Conservation (phyloP, 257 asterid species). For the Capsicum rhomboideum region DNA sequence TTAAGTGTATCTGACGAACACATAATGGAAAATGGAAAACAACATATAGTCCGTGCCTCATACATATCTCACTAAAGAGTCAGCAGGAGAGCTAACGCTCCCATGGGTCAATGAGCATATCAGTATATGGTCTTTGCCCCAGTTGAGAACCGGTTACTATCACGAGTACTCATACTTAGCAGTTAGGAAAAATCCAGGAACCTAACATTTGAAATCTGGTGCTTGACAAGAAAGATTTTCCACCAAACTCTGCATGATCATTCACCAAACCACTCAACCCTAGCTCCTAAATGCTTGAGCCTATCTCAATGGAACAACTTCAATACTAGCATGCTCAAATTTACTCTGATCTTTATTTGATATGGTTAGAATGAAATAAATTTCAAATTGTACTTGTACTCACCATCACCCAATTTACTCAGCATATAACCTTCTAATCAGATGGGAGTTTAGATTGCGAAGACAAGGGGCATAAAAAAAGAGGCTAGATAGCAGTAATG, state of each 20-base stretch:
- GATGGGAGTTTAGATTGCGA: not conserved
- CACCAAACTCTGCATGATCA: not conserved
- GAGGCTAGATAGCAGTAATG: not conserved
- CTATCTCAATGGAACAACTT: not conserved
- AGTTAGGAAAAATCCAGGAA: not conserved
- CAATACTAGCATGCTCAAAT: not conserved
- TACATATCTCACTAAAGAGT: not conserved
- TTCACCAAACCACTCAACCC: not conserved
- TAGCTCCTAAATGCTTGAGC: not conserved
- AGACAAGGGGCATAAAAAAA: not conserved
- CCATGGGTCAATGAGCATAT: not conserved
- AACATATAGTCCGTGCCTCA: not conserved
- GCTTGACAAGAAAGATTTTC: not conserved
- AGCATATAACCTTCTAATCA: not conserved
- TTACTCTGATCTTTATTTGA: not conserved
- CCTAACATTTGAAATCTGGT: not conserved
- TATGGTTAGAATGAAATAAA: not conserved
- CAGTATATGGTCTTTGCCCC: not conserved
- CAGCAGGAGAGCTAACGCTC: not conserved
- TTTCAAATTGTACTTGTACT: not conserved
- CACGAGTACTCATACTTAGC: not conserved
- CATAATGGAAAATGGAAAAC: not conserved
- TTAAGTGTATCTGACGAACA: not conserved
- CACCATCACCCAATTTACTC: not conserved
- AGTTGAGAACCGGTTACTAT: not conserved